Conservation (phyloP, 352 stramenopile genomes). For the Phytophthora chlamydospora region DNA sequence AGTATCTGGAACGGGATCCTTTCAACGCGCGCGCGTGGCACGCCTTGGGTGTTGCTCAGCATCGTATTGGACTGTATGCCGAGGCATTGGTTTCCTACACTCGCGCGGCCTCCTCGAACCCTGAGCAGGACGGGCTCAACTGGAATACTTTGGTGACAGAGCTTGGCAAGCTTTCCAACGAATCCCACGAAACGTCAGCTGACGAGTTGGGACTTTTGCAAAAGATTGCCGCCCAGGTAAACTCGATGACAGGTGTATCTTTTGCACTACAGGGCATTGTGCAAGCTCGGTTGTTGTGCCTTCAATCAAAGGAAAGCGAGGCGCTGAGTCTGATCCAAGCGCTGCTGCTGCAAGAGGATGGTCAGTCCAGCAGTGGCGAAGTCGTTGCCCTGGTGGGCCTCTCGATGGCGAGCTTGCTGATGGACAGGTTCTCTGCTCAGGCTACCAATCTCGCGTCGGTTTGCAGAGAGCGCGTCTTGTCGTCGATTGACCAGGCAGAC, state of each 20-base stretch:
- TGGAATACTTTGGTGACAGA: constrained; percentile 52
- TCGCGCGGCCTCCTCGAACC: constrained; percentile 24
- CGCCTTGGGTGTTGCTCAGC: constrained; percentile 64
- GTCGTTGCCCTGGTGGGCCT: constrained; percentile 41
- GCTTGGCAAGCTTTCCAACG: constrained; percentile 23
- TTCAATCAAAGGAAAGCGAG: constrained; percentile 29
- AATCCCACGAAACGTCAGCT: not conserved
- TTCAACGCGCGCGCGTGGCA: constrained; percentile 66
- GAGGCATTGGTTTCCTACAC: constrained; percentile 49
- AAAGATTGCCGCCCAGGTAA: constrained; percentile 27
- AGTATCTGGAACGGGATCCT: constrained; percentile 82
- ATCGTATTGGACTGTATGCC: constrained; percentile 54
- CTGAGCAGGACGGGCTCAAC: constrained; percentile 24
- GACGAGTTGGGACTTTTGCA: constrained; percentile 26
- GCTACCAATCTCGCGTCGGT: constrained; percentile 17
- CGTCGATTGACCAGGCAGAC: constrained; percentile 29
- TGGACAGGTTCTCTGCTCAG: constrained; percentile 16
- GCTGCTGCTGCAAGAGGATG: constrained; percentile 24
- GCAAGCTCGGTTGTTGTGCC: constrained; percentile 34
- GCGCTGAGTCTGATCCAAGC: constrained; percentile 34
- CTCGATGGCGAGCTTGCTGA: constrained; percentile 41
- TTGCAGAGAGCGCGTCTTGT: constrained; percentile 45
- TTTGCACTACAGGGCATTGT: constrained; percentile 31
- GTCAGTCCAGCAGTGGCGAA: constrained; percentile 23
- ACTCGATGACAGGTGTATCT: constrained; percentile 6